These are phyloP conservation scores for Astrothelium macrocarpum DNA, from an alignment of 495 filamentous ascomycete species.

Conservation along the genomic window DNA sequence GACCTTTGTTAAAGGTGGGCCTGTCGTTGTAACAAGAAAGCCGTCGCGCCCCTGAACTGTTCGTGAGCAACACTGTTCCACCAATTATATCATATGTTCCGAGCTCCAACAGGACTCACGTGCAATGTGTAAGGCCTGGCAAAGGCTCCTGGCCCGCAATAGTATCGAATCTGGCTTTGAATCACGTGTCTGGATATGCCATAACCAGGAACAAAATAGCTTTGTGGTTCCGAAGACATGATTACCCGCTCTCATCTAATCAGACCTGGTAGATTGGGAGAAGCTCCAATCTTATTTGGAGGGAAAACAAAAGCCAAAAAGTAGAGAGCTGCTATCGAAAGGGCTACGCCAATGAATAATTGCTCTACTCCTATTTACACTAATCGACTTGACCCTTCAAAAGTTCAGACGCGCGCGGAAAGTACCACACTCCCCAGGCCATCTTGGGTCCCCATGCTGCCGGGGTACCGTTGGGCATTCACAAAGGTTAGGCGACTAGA, in stretches of 20 bases:
- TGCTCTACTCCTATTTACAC: neutral
- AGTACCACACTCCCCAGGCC: neutral
- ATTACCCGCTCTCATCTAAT: neutral
- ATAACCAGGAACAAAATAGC: slow-evolving; percentile 29
- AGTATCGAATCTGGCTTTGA: slow-evolving; percentile 28
- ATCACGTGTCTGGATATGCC: slow-evolving; percentile 29
- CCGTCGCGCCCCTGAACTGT: slow-evolving; percentile 25
- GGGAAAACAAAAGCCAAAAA: neutral
- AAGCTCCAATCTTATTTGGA: neutral
- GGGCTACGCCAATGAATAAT: neutral
- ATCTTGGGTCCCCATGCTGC: neutral
- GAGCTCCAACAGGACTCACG: slow-evolving; percentile 11
- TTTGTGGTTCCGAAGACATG: slow-evolving; percentile 8
- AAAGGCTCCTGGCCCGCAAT: slow-evolving; percentile 29
- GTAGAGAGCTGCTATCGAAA: neutral
- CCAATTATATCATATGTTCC: neutral
- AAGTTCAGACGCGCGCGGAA: neutral
- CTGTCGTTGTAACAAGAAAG: slow-evolving; percentile 28
- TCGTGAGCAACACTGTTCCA: slow-evolving; percentile 13
- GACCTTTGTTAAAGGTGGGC: slow-evolving; percentile 27
- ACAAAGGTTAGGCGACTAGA: slow-evolving; percentile 4
- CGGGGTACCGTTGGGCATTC: neutral
- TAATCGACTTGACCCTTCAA: neutral
- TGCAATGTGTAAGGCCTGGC: slow-evolving; percentile 27
- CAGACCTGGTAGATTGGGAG: neutral